These are phyloP conservation scores for Phoma sp. DNA, from an alignment of 2,329 filamentous ascomycete genomes.

Conservation along the genomic window DNA sequence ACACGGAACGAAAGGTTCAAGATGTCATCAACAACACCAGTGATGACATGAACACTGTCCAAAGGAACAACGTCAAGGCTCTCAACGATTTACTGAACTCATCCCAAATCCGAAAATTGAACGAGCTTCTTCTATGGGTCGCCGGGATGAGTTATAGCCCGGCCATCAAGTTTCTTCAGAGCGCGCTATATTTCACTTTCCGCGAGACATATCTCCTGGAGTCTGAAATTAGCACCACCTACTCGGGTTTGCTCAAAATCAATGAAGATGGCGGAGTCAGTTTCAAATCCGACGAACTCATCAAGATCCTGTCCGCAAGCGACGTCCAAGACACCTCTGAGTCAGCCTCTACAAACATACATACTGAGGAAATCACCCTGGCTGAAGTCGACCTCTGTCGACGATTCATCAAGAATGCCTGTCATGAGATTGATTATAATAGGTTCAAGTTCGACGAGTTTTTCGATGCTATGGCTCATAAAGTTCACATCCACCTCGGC, in stretches of 20 bases:
- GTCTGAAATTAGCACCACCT: constrained; percentile 11
- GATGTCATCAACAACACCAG: constrained; percentile 19
- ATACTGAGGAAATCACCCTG: neutral
- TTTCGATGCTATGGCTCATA: constrained; percentile 19
- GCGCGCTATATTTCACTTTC: constrained; percentile 16
- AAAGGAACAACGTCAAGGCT: neutral
- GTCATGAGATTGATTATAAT: constrained; percentile 10
- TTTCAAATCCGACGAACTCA: constrained; percentile 11
- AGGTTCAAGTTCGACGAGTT: constrained; percentile 22
- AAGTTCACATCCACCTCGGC: constrained; percentile 9
- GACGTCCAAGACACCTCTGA: neutral
- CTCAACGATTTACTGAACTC: constrained; percentile 9
- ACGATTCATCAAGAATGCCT: constrained; percentile 13
- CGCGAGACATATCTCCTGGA: constrained; percentile 11
- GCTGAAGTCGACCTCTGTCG: constrained; percentile 18
- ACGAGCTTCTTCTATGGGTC: constrained; percentile 25
- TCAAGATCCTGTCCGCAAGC: constrained; percentile 1
- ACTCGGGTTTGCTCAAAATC: constrained; percentile 12
- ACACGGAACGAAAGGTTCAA: constrained; percentile 22
- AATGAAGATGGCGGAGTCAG: constrained; percentile 3
- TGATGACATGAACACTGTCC: constrained; percentile 8
- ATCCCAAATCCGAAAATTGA: constrained; percentile 16
- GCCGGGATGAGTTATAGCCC: constrained; percentile 3
- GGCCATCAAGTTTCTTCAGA: constrained; percentile 16
- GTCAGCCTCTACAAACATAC: neutral